Evolutionary conservation across 1,139 yeast genomes (phyloP).

Genomic region (Protomyces macrosporus): DNA sequence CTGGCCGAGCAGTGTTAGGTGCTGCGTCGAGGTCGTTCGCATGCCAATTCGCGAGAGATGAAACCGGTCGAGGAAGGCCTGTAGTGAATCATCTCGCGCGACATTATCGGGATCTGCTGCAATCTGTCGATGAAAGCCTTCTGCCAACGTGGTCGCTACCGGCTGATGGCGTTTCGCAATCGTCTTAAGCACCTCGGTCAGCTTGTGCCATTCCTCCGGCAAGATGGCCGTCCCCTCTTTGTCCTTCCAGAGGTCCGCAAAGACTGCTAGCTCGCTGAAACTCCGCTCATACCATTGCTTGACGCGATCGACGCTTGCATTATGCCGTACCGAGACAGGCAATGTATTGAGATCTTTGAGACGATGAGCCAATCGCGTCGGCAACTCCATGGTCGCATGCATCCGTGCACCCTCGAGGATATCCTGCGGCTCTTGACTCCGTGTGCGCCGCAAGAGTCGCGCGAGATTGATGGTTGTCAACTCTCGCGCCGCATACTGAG

Average conservation of each 20-base stretch:
- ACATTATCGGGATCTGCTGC: conserved; percentile 45
- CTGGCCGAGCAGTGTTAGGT: conserved; percentile 59
- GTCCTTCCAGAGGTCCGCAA: conserved; percentile 1
- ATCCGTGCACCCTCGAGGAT: conserved; percentile 12
- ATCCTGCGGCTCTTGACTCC: not conserved
- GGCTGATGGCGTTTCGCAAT: conserved; percentile 23
- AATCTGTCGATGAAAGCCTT: conserved; percentile 56
- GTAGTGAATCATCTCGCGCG: conserved; percentile 48
- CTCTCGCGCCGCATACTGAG: conserved; percentile 15
- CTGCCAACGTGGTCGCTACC: conserved; percentile 22
- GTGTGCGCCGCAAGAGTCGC: conserved; percentile 8
- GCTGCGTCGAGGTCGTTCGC: conserved; percentile 48
- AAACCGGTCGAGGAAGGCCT: conserved; percentile 71
- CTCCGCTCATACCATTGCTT: conserved; percentile 88
- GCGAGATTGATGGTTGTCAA: conserved; percentile 4
- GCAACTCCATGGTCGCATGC: conserved; percentile 56
- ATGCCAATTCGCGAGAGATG: conserved; percentile 85
- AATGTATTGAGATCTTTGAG: conserved; percentile 77
- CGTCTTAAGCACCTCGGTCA: conserved; percentile 1
- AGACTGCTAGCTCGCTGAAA: conserved; percentile 47
- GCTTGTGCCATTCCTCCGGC: conserved; percentile 5
- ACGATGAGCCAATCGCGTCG: conserved; percentile 77
- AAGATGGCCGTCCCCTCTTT: not conserved
- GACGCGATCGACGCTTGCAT: conserved; percentile 71
- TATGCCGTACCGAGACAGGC: conserved; percentile 61